phyloP scores from a whole-genome alignment of 768 basidiomycete genomes.

The Panaeolus cyanescens region DNA sequence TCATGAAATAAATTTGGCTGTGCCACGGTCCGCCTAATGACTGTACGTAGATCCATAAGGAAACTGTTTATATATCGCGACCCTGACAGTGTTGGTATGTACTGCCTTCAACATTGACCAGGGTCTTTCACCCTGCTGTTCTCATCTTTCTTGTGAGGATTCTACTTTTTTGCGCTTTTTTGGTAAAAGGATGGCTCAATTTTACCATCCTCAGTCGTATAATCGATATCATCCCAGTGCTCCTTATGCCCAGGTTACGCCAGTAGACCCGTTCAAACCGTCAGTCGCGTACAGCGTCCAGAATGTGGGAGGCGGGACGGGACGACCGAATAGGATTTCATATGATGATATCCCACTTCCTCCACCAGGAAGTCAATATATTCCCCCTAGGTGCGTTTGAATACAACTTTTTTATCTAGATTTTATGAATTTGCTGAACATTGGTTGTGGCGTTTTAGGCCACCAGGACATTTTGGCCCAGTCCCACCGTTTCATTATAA shows the following conservation, averaged over 20 bases:
- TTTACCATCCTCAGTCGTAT: not conserved
- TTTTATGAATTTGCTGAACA: not conserved
- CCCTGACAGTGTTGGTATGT: not conserved
- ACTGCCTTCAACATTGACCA: not conserved
- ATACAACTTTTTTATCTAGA: not conserved
- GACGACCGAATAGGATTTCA: not conserved
- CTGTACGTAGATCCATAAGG: not conserved
- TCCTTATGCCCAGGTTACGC: not conserved
- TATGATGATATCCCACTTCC: conserved; percentile 3
- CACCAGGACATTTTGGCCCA: too few species aligned
- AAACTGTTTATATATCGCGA: not conserved
- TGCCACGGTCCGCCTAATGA: too few species aligned
- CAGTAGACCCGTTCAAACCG: conserved; percentile 22
- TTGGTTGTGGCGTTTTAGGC: too few species aligned
- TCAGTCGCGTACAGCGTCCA: conserved; percentile 18
- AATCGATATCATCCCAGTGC: not conserved
- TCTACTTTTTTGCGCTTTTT: not conserved
- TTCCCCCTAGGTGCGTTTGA: not conserved
- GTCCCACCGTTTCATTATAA: too few species aligned
- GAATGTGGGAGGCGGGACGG: conserved; percentile 9
- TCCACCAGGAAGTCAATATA: not conserved
- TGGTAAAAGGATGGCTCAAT: not conserved
- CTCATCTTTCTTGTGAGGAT: not conserved
- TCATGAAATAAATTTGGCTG: too few species aligned
- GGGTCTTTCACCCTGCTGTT: not conserved